Conservation (phyloP, 495 filamentous ascomycete species). For the Penicillium herquei region DNA sequence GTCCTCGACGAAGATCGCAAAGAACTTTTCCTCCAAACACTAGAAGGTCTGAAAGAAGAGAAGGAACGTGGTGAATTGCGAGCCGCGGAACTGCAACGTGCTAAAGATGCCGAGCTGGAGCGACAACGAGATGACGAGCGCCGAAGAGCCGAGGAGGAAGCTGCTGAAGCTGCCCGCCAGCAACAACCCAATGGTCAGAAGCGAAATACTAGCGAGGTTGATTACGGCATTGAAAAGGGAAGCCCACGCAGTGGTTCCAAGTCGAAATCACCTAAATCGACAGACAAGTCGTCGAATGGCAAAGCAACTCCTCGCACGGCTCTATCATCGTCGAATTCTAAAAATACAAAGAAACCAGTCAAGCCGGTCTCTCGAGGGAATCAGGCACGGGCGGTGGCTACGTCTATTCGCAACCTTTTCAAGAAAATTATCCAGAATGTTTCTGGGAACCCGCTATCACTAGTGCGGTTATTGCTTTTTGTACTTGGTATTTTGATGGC, state of each 20-base stretch:
- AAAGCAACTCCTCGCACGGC: slow-evolving; percentile 33
- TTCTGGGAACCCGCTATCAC: slow-evolving; percentile 67
- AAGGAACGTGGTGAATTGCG: slow-evolving; percentile 70
- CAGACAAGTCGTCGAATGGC: slow-evolving; percentile 29
- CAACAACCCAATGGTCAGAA: slow-evolving; percentile 49
- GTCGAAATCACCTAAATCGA: slow-evolving; percentile 27
- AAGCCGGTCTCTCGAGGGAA: slow-evolving; percentile 34
- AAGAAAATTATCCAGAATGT: slow-evolving; percentile 61
- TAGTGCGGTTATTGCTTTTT: slow-evolving; percentile 77
- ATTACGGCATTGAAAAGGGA: slow-evolving; percentile 55
- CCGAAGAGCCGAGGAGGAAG: slow-evolving; percentile 59
- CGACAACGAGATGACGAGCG: slow-evolving; percentile 56
- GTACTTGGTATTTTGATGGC: slow-evolving; percentile 76
- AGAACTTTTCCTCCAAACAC: slow-evolving; percentile 76
- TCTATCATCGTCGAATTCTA: slow-evolving; percentile 33
- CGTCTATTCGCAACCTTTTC: slow-evolving; percentile 59
- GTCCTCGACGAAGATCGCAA: slow-evolving; percentile 89
- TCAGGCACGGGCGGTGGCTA: slow-evolving; percentile 32
- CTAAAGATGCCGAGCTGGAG: slow-evolving; percentile 62
- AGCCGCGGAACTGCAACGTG: slow-evolving; percentile 57
- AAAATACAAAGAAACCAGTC: slow-evolving; percentile 40
- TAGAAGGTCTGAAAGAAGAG: slow-evolving; percentile 60
- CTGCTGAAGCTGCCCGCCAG: slow-evolving; percentile 27
- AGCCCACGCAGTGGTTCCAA: slow-evolving; percentile 36
- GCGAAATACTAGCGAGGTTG: slow-evolving; percentile 50